A percentile compares a stretch with the other conserved stretches of the same genome.
These are phyloP conservation scores for Lactarius sanguifluus DNA, from an alignment of 768 basidiomycete genomes.

Conservation along the genomic window DNA sequence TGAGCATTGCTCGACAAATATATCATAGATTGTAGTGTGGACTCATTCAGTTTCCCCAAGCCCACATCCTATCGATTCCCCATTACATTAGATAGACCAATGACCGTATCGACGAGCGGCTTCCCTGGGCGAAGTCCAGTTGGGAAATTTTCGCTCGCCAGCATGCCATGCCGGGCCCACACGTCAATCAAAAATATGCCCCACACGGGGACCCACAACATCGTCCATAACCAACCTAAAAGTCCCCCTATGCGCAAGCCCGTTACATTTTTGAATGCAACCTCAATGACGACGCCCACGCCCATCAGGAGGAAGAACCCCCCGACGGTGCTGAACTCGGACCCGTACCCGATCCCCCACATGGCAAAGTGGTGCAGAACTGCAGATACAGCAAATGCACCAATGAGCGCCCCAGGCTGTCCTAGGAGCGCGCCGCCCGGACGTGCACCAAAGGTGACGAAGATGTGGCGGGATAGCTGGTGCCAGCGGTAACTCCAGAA, in stretches of 20 bases:
- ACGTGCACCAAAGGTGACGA: slow-evolving; percentile 36
- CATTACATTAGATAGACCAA: not conserved
- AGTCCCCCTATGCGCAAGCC: slow-evolving; percentile 49
- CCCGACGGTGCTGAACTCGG: slow-evolving; percentile 46
- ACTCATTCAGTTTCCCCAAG: too few relatives aligned
- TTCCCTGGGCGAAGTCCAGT: not conserved
- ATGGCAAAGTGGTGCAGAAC: slow-evolving; percentile 56
- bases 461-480: slow-evolving; percentile 32
- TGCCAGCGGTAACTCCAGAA: slow-evolving; percentile 38
- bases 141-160: slow-evolving; percentile 7
- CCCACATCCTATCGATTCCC: too few relatives aligned
- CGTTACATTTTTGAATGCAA: slow-evolving; percentile 43
- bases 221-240: slow-evolving; percentile 53
- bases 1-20: too few relatives aligned
- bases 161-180: slow-evolving; percentile 14
- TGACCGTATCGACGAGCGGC: not conserved
- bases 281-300: slow-evolving; percentile 44
- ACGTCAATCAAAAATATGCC: slow-evolving; percentile 5
- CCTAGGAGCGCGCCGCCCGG: slow-evolving; percentile 41
- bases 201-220: slow-evolving; percentile 27
- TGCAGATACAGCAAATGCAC: slow-evolving; percentile 59
- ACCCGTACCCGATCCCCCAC: slow-evolving; percentile 58
- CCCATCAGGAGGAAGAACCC: slow-evolving; percentile 49
- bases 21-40: too few relatives aligned
- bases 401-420: slow-evolving; percentile 35